phyloP scores from a whole-genome alignment of 306 rosid species.

The Arachis hypogaea region DNA sequence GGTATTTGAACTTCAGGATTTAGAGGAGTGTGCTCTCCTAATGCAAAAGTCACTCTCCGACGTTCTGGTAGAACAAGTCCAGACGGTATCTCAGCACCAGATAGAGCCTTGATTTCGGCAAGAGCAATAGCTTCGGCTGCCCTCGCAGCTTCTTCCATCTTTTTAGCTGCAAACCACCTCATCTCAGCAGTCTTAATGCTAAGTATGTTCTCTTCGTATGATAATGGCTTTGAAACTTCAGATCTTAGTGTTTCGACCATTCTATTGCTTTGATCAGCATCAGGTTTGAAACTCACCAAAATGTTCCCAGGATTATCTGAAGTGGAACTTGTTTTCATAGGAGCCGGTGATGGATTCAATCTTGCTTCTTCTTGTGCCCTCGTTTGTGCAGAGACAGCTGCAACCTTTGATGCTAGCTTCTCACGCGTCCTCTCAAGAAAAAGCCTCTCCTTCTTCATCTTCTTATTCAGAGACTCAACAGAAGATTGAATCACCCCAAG shows the following conservation, averaged over 20 bases:
- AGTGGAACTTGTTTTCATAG: slow-evolving; percentile 34
- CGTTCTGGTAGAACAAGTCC: slow-evolving; percentile 60
- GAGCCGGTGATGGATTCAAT: slow-evolving; percentile 37
- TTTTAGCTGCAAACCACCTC: slow-evolving; percentile 91
- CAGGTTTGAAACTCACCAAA: slow-evolving; percentile 32
- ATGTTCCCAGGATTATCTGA: slow-evolving; percentile 38
- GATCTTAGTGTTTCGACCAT: slow-evolving; percentile 43
- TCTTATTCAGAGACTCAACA: slow-evolving; percentile 77
- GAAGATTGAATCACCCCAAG: slow-evolving; percentile 83
- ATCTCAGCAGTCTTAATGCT: slow-evolving; percentile 77
- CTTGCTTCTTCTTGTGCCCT: slow-evolving; percentile 45
- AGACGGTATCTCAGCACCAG: slow-evolving; percentile 46
- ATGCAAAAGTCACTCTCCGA: slow-evolving; percentile 52
- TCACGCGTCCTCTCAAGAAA: slow-evolving; percentile 72
- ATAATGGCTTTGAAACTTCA: slow-evolving; percentile 43
- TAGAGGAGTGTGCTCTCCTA: slow-evolving; percentile 46
- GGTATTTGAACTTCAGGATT: slow-evolving; percentile 49
- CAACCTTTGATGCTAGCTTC: slow-evolving; percentile 63
- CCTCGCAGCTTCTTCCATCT: slow-evolving; percentile 97
- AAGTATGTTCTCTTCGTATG: slow-evolving; percentile 40
- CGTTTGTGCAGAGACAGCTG: slow-evolving; percentile 62
- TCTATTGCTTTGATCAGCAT: slow-evolving; percentile 40
- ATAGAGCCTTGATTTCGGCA: slow-evolving; percentile 79
- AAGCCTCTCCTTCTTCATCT: slow-evolving; percentile 74
- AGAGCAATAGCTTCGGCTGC: slow-evolving; percentile 96